Conservation (phyloP, 805 yeast species). For the Yamadazyma akitaensis region DNA sequence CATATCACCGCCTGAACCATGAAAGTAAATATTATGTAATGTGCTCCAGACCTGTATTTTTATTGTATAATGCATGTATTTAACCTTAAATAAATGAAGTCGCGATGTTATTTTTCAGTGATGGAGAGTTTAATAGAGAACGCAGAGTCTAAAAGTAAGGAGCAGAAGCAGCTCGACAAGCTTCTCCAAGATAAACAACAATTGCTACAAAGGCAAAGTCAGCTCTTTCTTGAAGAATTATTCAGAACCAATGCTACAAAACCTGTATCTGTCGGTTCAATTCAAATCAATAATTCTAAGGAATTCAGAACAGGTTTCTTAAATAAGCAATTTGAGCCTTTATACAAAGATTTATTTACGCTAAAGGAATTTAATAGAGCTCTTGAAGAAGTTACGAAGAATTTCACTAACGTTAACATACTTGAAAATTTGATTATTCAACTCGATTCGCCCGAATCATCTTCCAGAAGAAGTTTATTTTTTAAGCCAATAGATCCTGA, state of each 20-base stretch:
- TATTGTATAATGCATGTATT: slow-evolving; percentile 5
- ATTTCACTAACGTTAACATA: slow-evolving; percentile 34
- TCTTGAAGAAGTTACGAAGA: slow-evolving; percentile 43
- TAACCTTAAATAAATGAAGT: neutral
- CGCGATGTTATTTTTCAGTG: slow-evolving; percentile 1
- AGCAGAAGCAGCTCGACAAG: slow-evolving; percentile 26
- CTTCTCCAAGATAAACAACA: slow-evolving; percentile 28
- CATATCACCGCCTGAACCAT: slow-evolving; percentile 35
- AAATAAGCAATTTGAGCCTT: slow-evolving; percentile 44
- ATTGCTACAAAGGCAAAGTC: slow-evolving; percentile 31
- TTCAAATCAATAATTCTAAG: slow-evolving; percentile 48
- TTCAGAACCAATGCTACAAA: slow-evolving; percentile 29
- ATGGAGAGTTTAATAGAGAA: slow-evolving; percentile 22
- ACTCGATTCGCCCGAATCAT: slow-evolving; percentile 9
- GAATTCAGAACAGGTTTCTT: slow-evolving; percentile 46
- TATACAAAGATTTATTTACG: slow-evolving; percentile 34
- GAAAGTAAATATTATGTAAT: neutral
- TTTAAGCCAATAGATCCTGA: slow-evolving; percentile 10
- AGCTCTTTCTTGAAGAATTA: slow-evolving; percentile 29
- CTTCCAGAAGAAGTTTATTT: slow-evolving; percentile 9
- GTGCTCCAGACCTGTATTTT: slow-evolving; percentile 5
- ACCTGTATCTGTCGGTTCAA: slow-evolving; percentile 43
- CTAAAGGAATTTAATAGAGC: slow-evolving; percentile 37
- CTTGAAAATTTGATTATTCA: slow-evolving; percentile 11
- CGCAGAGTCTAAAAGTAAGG: slow-evolving; percentile 17